Conservation (phyloP, 2,329 filamentous ascomycete species). For the Ascochyta lentis region DNA sequence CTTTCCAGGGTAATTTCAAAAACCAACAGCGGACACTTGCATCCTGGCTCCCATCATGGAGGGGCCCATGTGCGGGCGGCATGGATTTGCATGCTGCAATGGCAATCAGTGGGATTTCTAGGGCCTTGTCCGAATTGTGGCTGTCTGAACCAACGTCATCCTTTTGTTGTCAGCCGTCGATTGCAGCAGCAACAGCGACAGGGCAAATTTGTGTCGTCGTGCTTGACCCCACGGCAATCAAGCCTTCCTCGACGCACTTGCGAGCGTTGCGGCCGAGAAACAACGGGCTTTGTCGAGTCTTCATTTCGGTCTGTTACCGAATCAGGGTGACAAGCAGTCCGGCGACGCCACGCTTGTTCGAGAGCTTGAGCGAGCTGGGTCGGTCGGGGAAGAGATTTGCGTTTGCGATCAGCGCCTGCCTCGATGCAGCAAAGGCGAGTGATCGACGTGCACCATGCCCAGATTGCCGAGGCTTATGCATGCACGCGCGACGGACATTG, state of each 20-base stretch:
- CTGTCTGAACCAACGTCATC: constrained; percentile 39
- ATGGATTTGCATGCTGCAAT: constrained; percentile 13
- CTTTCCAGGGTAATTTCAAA: constrained; percentile 3
- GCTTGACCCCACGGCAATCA: constrained; percentile 6
- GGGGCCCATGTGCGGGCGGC: constrained; percentile 1
- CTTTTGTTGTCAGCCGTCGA: constrained; percentile 2
- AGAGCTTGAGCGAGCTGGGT: background rate
- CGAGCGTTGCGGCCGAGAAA: constrained; percentile 5
- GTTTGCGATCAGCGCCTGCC: constrained; percentile 15
- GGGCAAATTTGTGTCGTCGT: background rate
- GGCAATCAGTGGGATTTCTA: constrained; percentile 1
- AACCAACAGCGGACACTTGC: constrained; percentile 1
- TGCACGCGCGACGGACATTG: constrained; percentile 7
- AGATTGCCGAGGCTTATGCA: constrained; percentile 30
- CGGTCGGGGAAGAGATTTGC: constrained; percentile 20
- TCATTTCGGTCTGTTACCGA: constrained; percentile 6
- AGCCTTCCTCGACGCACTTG: background rate
- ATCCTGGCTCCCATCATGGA: constrained; percentile 9
- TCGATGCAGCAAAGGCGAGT: constrained; percentile 9
- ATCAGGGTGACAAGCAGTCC: constrained; percentile 1
- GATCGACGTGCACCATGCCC: constrained; percentile 31
- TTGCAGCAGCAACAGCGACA: constrained; percentile 2
- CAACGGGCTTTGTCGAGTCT: constrained; percentile 12
- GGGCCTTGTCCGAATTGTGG: constrained; percentile 22
- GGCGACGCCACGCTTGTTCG: constrained; percentile 7